These are phyloP conservation scores for Medicago truncatula DNA, from an alignment of 306 rosid genomes.

Conservation along the genomic window DNA sequence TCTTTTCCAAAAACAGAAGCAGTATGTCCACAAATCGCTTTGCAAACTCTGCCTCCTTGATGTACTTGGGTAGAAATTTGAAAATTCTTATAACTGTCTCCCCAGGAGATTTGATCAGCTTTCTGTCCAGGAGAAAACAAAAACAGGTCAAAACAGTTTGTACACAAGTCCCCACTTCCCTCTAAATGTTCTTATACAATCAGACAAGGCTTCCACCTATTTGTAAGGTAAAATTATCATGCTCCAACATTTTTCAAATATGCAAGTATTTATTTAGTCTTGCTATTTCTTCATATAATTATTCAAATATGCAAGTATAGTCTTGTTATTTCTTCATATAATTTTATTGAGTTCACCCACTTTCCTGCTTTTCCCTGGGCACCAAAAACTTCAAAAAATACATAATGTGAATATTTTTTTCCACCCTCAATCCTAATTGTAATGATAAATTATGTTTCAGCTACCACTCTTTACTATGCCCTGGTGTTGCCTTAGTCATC, in stretches of 20 bases:
- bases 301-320: slow-evolving; percentile 7
- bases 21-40: slow-evolving; percentile 68
- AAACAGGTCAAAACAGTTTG: slow-evolving; percentile 1
- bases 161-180: background rate
- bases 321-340: slow-evolving; percentile 10
- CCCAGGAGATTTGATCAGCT: slow-evolving; percentile 75
- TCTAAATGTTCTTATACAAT: background rate
- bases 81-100: slow-evolving; percentile 70
- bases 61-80: slow-evolving; percentile 66
- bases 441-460: background rate
- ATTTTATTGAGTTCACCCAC: background rate
- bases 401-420: background rate
- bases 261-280: slow-evolving; percentile 12
- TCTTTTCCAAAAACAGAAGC: slow-evolving; percentile 66
- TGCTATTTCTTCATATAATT: background rate
- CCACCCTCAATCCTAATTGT: background rate
- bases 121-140: slow-evolving; percentile 55
- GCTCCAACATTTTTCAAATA: slow-evolving; percentile 13
- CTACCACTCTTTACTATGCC: background rate
- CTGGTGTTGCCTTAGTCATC: background rate
- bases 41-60: slow-evolving; percentile 64
- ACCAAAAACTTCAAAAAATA: slow-evolving; percentile 14
- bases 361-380: background rate
- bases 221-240: background rate
- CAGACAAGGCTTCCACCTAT: slow-evolving; percentile 27